Percentiles rank a stretch among this genome's conserved stretches.
Evolutionary conservation across 2,329 filamentous ascomycete genomes (phyloP).

Genomic region (Ascocoryne sarcoides): DNA sequence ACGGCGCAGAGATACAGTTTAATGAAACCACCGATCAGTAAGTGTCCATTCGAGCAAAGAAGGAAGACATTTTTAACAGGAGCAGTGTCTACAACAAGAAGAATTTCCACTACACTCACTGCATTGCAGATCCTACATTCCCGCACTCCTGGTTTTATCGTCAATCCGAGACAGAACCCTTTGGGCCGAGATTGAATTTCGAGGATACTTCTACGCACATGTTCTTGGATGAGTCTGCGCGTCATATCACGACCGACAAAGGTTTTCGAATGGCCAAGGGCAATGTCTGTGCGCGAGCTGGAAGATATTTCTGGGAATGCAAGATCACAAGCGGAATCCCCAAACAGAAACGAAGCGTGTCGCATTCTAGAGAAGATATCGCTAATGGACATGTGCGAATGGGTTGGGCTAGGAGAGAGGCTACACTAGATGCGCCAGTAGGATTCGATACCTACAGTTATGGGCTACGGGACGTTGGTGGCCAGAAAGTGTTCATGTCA

Average conservation of each 20-base stretch:
- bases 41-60: constrained; percentile 23
- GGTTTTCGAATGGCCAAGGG: constrained; percentile 86
- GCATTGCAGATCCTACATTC: constrained; percentile 81
- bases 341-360: constrained; percentile 22
- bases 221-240: constrained; percentile 67
- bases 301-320: constrained; percentile 90
- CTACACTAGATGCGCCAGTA: constrained; percentile 72
- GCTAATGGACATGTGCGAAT: constrained; percentile 60
- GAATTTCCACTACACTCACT: constrained; percentile 81
- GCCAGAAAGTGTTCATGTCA: constrained; percentile 89
- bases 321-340: constrained; percentile 73
- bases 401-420: constrained; percentile 77
- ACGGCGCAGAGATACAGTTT: constrained; percentile 47
- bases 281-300: constrained; percentile 84
- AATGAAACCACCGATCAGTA: constrained; percentile 58
- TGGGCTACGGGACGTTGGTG: constrained; percentile 78
- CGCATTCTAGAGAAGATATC: constrained; percentile 11
- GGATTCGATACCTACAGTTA: constrained; percentile 92
- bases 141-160: constrained; percentile 83
- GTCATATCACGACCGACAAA: constrained; percentile 79
- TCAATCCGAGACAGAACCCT: constrained; percentile 77
- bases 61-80: constrained; percentile 9
- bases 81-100: constrained; percentile 54
- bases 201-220: constrained; percentile 85
- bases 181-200: constrained; percentile 77